Base-by-base conservation (phyloP, 257 asterid species). In the Salvia rosmarinus region DNA sequence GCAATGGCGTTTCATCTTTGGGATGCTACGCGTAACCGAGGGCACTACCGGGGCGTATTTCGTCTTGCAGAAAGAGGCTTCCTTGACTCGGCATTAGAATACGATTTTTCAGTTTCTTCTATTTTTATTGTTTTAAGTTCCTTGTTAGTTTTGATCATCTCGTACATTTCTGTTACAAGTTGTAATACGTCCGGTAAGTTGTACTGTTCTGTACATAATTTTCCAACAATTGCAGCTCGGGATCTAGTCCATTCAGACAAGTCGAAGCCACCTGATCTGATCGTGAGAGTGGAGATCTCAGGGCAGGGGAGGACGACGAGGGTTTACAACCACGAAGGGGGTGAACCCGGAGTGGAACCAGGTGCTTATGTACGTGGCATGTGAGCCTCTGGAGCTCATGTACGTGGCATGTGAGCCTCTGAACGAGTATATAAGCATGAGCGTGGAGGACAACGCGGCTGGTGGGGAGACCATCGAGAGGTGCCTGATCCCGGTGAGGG, bases 341-440 rank as follows among this genome's bases (percentile, higher is more conserved):
- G 50, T 74, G 13, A 88, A 81, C 64, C 97, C 97, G 0, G 85
- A 83, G 75, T 92, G 96, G 96, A 90, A 88, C n/a, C 93, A 92
- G 76, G 98, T 90, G 75, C 88, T 92, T 14, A 83, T 92, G 92
- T 87, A 85, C 42, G 91, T 92, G 10, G 95, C 89, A 0, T 83
- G 83, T 9, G 98, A 92, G 88, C 98, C 98, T 60, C 76, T 92
- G 20, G 98, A 92, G 75, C 88, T 92, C 14, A 83, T 92, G 92
- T 87, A 85, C 42, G 91, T 92, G 10, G 95, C 89, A 0, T 83
- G 83, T 9, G 98, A 92, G 88, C 98, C 98, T 60, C 76, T 92
- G 20, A 82, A 92, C 51, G 98, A 92, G 85, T 75, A 72, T 40
- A 63, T 92, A 16, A 74, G 80, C 13, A 78, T 92, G 4, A 89